Evolutionary conservation across 371 early-diverging fungal genomes (phyloP).

Genomic region (Dichotomocladium elegans): DNA sequence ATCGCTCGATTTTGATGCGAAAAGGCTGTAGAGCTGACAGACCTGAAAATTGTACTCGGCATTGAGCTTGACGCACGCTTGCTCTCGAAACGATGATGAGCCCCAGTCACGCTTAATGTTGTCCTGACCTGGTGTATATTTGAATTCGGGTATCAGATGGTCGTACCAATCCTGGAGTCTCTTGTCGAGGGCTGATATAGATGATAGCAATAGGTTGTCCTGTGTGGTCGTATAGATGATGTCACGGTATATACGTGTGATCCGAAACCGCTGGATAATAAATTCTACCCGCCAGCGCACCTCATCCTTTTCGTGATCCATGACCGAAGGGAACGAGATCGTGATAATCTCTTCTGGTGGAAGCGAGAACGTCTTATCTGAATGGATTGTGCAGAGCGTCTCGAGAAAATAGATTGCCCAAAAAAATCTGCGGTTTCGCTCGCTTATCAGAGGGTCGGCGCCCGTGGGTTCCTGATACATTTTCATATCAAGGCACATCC

Average conservation of each 20-base stretch:
- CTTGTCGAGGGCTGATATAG: slow-evolving; percentile 20
- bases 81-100: slow-evolving; percentile 25
- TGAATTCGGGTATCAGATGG: slow-evolving; percentile 18
- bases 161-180: slow-evolving; percentile 16
- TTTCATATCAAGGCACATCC: slow-evolving; percentile 41
- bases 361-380: slow-evolving; percentile 20
- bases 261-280: slow-evolving; percentile 18
- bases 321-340: slow-evolving; percentile 6
- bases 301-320: slow-evolving; percentile 24
- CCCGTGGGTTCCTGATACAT: slow-evolving; percentile 11
- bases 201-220: slow-evolving; percentile 14
- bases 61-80: slow-evolving; percentile 28
- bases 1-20: slow-evolving; percentile 8
- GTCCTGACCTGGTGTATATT: slow-evolving; percentile 13
- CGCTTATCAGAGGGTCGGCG: slow-evolving; percentile 11
- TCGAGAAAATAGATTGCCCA: slow-evolving; percentile 39
- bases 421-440: slow-evolving; percentile 32
- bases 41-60: slow-evolving; percentile 26
- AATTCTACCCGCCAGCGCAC: slow-evolving; percentile 18
- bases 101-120: slow-evolving; percentile 10
- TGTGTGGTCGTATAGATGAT: slow-evolving; percentile 13
- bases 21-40: slow-evolving; percentile 23
- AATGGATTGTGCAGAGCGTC: slow-evolving; percentile 20
- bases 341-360: slow-evolving; percentile 16
- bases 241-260: slow-evolving; percentile 23